Base-by-base conservation (phyloP, 306 rosid genomes). In the Quercus bicolor region DNA sequence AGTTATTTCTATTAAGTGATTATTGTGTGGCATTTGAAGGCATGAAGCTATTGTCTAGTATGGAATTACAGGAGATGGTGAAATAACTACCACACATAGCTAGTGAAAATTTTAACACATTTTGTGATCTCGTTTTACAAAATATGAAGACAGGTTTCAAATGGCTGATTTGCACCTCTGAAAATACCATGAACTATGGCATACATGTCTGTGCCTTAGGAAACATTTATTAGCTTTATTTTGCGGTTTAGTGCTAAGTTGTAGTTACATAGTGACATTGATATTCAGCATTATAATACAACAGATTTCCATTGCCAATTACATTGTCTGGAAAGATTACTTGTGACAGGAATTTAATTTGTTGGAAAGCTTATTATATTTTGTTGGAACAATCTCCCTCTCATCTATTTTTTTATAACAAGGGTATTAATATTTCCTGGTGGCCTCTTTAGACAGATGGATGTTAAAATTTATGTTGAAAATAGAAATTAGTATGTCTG, bases 401-500 rank as follows among this genome's bases (percentile, higher is more conserved):
- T 59, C 23, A 11, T 8, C 0, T 59, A 20, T 13, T 23, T 21
- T 16, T 21, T 18, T 57, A 57, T 57, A 26, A 19, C 5, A 0
- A 37, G 45, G 45, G 65, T 21, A 4, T 23, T 21, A 59, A 5
- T 56, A 65, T 75, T 71, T 78, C 26, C 72, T 62, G 68, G 69
- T 61, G 75, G 34, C 65, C 52, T 31, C 57, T 62, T 73, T 20
- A 31, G 31, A 64, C 70, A 31, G 70, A 64, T 55, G 51, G 73
- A 23, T 66, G 75, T 62, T 12, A n/a, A 29, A 51, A 21, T 72
- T 77, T 80, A 26, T 13, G 33, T 28, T 70, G 68, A 61, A 80
- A 77, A 61, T 55, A 29, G 57, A 65, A 54, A 28, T 16, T 68
- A 54, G 31, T 43, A 19, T 3, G 73, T 29, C n/a, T 56, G 60